Base-by-base conservation (phyloP, 352 stramenopile genomes). In the Globisporangium splendens region DNA sequence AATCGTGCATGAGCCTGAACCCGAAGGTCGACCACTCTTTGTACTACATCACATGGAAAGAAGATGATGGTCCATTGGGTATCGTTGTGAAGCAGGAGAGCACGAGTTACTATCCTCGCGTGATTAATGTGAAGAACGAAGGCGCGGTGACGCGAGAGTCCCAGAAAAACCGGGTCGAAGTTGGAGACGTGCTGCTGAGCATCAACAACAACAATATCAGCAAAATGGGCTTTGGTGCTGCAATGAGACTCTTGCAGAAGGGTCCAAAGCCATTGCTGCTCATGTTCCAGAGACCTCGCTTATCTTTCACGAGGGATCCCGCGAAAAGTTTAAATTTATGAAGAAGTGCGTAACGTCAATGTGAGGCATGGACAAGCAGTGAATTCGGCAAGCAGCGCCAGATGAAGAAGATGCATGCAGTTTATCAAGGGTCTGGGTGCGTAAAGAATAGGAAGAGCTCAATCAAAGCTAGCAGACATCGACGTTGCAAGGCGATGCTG, bases 181-280 rank as follows among this genome's bases (percentile, higher is more conserved):
- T 91, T 18, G 86, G 86, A 28, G 86, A 95, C 46, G 68, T 92
- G 38, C 50, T 95, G 35, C 69, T 95, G 18, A 92, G 83, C 61
- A 93, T 95, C 59, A 95, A 95, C 70, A 92, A 95, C 73, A 92
- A 95, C 70, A 93, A 95, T 68, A 95, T 95, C 62, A 91, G 81
- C 69, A 91, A 92, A 59, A 95, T 95, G 82, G 86, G 86, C 46
- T 95, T 95, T 60, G 83, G 82, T 10, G 59, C 85, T 21, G 83
- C 86, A 15, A 95, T 95, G 86, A 85, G 88, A 50, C 57, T 95
- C 59, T 64, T 95, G 35, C 84, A 95, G 63, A 91, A 90, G 56
- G 83, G 86, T 17, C 86, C 86, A 0, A 95, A 95, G 69, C 86
- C 86, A 49, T 67, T 95, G 47, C 54, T 95, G 56, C 70, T 95